These are phyloP conservation scores for Colletotrichum sojae DNA, from an alignment of 2,329 filamentous ascomycete genomes.

Conservation along the genomic window DNA sequence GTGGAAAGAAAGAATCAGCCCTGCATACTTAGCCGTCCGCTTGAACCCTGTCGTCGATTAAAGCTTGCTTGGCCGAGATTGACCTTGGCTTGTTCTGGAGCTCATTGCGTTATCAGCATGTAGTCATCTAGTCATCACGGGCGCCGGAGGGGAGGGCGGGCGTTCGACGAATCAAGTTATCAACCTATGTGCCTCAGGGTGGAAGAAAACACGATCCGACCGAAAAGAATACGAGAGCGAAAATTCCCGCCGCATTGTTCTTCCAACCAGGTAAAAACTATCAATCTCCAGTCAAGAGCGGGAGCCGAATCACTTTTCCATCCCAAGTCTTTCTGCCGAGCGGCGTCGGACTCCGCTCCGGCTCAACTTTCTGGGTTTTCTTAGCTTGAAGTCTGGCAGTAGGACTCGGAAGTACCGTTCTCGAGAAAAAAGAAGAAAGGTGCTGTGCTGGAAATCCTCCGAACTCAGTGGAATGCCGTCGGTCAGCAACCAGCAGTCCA, in stretches of 20 bases:
- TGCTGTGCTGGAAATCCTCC: too few relatives aligned
- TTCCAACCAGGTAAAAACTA: neutral
- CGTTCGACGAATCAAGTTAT: neutral
- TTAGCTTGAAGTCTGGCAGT: too few relatives aligned
- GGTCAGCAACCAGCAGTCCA: too few relatives aligned
- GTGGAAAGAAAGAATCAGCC: neutral
- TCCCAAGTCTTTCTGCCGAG: too few relatives aligned
- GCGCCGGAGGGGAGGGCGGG: neutral
- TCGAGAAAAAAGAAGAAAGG: too few relatives aligned
- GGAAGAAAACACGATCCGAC: too few relatives aligned
- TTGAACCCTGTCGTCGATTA: constrained; percentile 5
- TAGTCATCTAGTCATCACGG: neutral
- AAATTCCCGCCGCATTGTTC: neutral
- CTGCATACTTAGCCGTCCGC: neutral
- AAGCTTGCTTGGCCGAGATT: neutral
- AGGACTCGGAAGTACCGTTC: too few relatives aligned
- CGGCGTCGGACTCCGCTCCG: too few relatives aligned
- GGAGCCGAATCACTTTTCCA: too few relatives aligned
- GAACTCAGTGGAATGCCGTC: too few relatives aligned
- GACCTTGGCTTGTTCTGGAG: neutral
- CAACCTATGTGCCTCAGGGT: neutral
- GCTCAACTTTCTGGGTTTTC: too few relatives aligned
- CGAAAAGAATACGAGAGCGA: neutral
- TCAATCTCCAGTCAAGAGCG: too few relatives aligned
- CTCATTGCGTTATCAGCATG: rapidly evolving